Percentiles rank a stretch among this genome's conserved stretches.
Conservation (phyloP, 345 rosid species). For the Alliaria petiolata region DNA sequence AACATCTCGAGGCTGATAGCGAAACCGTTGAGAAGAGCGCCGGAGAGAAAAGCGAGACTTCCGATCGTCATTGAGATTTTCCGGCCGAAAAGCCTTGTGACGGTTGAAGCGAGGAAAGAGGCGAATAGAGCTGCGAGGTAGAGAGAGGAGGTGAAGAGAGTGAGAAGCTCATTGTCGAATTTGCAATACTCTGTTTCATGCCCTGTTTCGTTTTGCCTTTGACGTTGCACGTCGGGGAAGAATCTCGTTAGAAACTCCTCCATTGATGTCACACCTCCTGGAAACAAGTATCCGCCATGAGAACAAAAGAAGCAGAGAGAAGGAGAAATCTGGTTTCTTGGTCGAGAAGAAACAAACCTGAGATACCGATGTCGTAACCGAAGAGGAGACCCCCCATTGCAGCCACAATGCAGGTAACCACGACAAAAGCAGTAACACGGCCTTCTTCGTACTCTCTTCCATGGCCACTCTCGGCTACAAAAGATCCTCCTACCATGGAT, state of each 20-base stretch:
- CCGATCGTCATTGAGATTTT: constrained; percentile 38
- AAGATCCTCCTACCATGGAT: constrained; percentile 16
- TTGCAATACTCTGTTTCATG: constrained; percentile 38
- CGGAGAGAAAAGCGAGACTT: constrained; percentile 31
- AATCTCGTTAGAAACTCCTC: constrained; percentile 36
- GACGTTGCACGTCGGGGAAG: constrained; percentile 36
- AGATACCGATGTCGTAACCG: constrained; percentile 49
- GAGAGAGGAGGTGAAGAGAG: constrained; percentile 45
- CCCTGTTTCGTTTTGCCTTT: background rate
- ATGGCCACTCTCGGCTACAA: background rate
- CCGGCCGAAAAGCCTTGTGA: constrained; percentile 33
- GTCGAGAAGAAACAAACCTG: constrained; percentile 32
- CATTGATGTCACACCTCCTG: constrained; percentile 57
- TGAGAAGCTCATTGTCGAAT: constrained; percentile 38
- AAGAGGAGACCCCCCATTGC: constrained; percentile 45
- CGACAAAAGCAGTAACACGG: constrained; percentile 15
- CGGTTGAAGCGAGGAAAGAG: constrained; percentile 28
- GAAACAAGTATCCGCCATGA: background rate
- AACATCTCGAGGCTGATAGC: constrained; percentile 41
- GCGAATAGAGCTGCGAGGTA: constrained; percentile 41
- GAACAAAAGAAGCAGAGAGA: background rate
- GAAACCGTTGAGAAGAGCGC: constrained; percentile 43
- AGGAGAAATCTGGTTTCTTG: background rate
- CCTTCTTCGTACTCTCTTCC: background rate
- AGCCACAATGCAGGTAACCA: constrained; percentile 27